phyloP scores from a whole-genome alignment of 805 yeast species.

The Yamadazyma endophytica region DNA sequence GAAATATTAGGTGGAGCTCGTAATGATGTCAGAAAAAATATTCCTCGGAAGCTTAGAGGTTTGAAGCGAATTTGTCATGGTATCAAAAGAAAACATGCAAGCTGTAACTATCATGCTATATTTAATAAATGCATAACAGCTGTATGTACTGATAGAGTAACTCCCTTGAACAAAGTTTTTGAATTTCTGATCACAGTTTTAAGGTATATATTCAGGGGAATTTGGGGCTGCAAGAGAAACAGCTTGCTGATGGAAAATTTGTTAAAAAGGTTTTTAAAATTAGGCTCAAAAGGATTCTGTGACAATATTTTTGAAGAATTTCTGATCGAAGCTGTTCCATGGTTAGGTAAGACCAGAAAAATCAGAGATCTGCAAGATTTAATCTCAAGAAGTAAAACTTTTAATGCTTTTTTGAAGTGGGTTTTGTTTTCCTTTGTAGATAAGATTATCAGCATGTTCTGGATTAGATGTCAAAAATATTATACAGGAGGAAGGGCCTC shows the following conservation, averaged over 20 bases:
- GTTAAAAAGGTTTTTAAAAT: not conserved
- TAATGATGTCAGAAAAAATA: not conserved
- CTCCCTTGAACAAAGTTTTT: no score
- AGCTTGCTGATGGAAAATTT: constrained; percentile 1
- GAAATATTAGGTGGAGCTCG: not conserved
- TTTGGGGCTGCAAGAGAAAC: no score
- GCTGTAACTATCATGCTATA: constrained; percentile 6
- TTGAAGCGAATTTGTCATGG: constrained; percentile 1
- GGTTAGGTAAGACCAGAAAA: constrained; percentile 45
- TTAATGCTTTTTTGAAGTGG: constrained; percentile 54
- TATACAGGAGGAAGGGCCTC: constrained; percentile 2
- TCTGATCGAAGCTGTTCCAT: constrained; percentile 15
- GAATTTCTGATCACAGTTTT: no score
- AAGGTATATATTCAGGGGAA: no score
- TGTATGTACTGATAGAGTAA: not conserved
- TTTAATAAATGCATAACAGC: not conserved
- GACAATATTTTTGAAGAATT: no score
- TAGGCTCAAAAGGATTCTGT: no score
- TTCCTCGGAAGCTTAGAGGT: constrained; percentile 1
- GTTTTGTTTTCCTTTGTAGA: constrained; percentile 41
- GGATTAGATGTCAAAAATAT: constrained; percentile 5
- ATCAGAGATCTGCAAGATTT: constrained; percentile 40
- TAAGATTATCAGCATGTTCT: constrained; percentile 5
- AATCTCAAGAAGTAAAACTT: constrained; percentile 27
- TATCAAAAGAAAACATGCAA: constrained; percentile 1